A percentile compares a stretch with the other conserved stretches of the same genome.
Conservation (phyloP, 106 monocot genomes). For the Agapanthus africanus region DNA sequence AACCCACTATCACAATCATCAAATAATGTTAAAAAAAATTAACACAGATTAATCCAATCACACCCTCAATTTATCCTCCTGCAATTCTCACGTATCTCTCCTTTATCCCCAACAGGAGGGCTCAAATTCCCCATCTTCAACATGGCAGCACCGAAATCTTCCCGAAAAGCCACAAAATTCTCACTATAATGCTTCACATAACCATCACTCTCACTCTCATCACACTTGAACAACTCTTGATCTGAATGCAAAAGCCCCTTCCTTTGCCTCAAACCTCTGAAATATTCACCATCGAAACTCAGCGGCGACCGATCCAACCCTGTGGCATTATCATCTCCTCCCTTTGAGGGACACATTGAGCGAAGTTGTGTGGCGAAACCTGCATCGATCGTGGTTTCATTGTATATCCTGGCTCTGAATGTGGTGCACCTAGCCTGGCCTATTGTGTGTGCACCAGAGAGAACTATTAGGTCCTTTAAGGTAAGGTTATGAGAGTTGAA, state of each 20-base stretch:
- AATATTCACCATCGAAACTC: conserved; percentile 19
- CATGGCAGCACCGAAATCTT: conserved; percentile 63
- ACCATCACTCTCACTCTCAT: conserved; percentile 21
- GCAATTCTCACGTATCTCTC: conserved; percentile 66
- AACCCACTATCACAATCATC: too few relatives aligned
- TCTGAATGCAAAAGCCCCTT: conserved; percentile 34
- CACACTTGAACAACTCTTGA: conserved; percentile 43
- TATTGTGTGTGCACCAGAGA: conserved; percentile 25
- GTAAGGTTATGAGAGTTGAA: conserved; percentile 19
- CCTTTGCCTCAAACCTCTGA: conserved; percentile 13
- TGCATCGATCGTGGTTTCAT: conserved; percentile 24
- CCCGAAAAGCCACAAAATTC: conserved; percentile 35
- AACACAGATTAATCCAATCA: too few relatives aligned
- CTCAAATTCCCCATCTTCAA: conserved; percentile 61
- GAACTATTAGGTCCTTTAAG: conserved; percentile 13
- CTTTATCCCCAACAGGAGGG: conserved; percentile 39
- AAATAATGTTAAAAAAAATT: too few relatives aligned
- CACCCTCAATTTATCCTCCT: too few relatives aligned
- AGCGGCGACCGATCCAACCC: conserved; percentile 16
- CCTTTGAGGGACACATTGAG: conserved; percentile 1
- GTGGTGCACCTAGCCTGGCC: conserved; percentile 19
- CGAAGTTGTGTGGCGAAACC: conserved; percentile 1
- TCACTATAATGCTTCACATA: conserved; percentile 44
- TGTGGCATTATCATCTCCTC: conserved; percentile 8
- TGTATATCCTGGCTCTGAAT: conserved; percentile 23